phyloP scores from a whole-genome alignment of 192 early-diverging fungal species.

The Paraglomus occultum region DNA sequence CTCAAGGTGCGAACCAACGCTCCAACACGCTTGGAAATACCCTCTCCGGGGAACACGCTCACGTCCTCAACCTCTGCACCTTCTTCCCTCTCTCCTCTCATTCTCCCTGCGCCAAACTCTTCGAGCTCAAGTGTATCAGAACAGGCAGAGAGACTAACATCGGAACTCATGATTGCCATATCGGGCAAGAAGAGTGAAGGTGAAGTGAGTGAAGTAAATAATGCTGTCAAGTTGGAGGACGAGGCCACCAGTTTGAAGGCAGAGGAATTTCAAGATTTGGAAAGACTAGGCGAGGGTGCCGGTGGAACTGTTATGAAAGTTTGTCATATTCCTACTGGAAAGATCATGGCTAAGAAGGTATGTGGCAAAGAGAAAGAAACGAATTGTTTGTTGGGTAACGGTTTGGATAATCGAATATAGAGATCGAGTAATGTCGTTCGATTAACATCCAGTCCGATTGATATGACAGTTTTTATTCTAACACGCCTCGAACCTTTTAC shows the following conservation, averaged over 20 bases:
- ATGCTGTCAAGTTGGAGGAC: neutral
- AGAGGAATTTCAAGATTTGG: constrained; percentile 1
- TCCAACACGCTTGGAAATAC: constrained; percentile 23
- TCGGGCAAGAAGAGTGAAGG: neutral
- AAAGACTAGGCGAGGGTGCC: constrained; percentile 88
- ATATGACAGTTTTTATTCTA: neutral
- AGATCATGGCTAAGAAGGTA: constrained; percentile 95
- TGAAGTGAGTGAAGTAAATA: neutral
- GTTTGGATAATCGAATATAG: too few relatives aligned
- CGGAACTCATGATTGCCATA: neutral
- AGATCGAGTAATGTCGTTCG: too few relatives aligned
- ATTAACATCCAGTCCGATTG: neutral
- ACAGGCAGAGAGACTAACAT: neutral
- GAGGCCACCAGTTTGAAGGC: constrained; percentile 2
- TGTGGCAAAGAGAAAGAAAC: constrained; percentile 21
- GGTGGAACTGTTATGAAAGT: constrained; percentile 89
- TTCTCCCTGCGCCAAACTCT: constrained; percentile 9
- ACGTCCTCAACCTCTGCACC: constrained; percentile 23
- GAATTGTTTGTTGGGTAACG: neutral
- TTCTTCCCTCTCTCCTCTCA: constrained; percentile 29
- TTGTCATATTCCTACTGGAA: constrained; percentile 64
- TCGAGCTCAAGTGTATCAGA: neutral
- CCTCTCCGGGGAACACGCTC: constrained; percentile 1
- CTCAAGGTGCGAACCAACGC: constrained; percentile 1
- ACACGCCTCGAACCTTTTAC: neutral